Percentiles rank a stretch among this genome's conserved stretches.
These are phyloP conservation scores for Lasiosphaeria hispida DNA, from an alignment of 495 filamentous ascomycete genomes.

Conservation along the genomic window DNA sequence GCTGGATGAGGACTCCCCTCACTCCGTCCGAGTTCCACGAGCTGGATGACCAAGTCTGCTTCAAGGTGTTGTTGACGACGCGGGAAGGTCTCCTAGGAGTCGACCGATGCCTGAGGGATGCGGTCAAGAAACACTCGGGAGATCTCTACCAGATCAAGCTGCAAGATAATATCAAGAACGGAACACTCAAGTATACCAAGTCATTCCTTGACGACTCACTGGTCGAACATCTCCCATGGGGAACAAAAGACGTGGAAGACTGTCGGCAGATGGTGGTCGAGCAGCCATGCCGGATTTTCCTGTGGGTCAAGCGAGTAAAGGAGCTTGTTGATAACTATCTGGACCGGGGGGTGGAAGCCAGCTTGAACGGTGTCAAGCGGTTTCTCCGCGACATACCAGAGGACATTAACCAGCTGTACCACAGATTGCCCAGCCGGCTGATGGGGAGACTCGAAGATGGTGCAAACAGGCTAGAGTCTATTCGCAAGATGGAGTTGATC, in stretches of 20 bases:
- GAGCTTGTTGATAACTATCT: background rate
- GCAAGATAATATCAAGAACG: background rate
- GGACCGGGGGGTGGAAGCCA: background rate
- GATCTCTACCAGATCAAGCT: background rate
- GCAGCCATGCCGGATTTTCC: background rate
- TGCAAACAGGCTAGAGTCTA: background rate
- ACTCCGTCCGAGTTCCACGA: background rate
- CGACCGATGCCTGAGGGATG: background rate
- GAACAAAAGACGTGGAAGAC: background rate
- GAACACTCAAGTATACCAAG: background rate
- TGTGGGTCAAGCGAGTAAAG: background rate
- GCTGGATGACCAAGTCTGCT: background rate
- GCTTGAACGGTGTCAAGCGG: background rate
- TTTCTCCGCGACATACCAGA: background rate
- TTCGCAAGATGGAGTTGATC: background rate
- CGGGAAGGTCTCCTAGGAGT: background rate
- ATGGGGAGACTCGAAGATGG: background rate
- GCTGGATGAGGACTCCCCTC: background rate
- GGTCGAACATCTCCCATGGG: background rate
- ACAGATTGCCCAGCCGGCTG: background rate
- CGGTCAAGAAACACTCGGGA: background rate
- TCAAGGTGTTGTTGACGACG: background rate
- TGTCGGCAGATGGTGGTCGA: background rate
- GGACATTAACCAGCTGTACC: background rate
- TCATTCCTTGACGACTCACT: background rate